Evolutionary conservation across 257 asterid genomes (phyloP), one percentile per base, ranked within the genome.

Genomic region (Solanum etuberosum): DNA sequence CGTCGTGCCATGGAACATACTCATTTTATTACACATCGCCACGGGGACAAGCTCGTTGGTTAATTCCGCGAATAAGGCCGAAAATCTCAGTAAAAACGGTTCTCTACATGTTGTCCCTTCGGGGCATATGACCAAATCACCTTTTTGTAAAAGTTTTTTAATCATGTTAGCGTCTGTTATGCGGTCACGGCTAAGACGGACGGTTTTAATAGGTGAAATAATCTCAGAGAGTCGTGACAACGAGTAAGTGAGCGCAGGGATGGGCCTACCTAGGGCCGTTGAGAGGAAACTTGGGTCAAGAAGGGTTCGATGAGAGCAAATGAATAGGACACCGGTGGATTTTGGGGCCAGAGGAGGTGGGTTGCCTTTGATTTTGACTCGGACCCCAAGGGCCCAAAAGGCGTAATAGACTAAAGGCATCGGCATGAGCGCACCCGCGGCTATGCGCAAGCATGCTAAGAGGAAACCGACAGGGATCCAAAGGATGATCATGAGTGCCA

Each of bases 31-130:
- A 23, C 88, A 38, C 94, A 94, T 94, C 0, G 98, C 99, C 15
- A 96, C 98, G 0, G 98, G 99, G 2, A 96, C 96, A 0, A 96
- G 87, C 21, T 94, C 90, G 43, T 95, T 95, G 0, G 99, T 92
- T 4, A 96, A 86, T 27, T 94, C 98, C 0, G 98, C 98, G 20
- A 96, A 96, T 25, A 96, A 89, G 0, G 98, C 92, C 3, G 98
- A 93, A 88, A 96, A 95, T 20, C 98, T 87, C 1, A 96, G 93
- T 84, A 96, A 54, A 87, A 93, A 96, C 0, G 98, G 98, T 59
- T 96, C 98, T 73, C 98, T 87, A 54, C 97, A 92, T 0, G 99
- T 96, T 5, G 98, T 96, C 10, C 99, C 99, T 88, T 96, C 98
- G 0, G 99, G 99, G 86, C 95, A 95, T 32, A 95, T 92, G 3